A percentile compares a stretch with the other conserved stretches of the same genome.
Conservation (phyloP, 768 basidiomycete genomes). For the Pleurotus cornucopiae region DNA sequence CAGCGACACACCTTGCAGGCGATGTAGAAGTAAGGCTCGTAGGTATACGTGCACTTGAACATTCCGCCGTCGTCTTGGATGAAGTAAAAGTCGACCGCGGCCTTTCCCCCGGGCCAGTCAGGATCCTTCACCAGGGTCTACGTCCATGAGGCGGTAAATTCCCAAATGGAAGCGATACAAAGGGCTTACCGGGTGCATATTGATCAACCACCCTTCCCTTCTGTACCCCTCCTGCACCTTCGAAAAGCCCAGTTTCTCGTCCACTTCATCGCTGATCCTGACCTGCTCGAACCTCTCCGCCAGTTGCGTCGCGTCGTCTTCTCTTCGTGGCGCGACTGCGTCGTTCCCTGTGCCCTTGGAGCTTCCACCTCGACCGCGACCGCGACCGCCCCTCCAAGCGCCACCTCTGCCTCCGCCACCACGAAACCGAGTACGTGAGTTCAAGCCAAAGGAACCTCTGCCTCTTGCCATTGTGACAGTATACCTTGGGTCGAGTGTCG, state of each 20-base stretch:
- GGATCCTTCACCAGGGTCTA: conserved; percentile 87
- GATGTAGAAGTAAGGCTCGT: conserved; percentile 94
- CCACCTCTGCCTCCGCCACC: conserved; percentile 42
- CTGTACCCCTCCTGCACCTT: conserved; percentile 73
- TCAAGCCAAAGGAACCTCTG: conserved; percentile 24
- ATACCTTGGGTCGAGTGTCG: no score
- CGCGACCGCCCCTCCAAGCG: conserved; percentile 48
- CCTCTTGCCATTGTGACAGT: conserved; percentile 50
- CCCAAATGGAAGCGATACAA: background rate
- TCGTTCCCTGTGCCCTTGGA: no score
- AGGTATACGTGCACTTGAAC: conserved; percentile 91
- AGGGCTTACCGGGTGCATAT: conserved; percentile 89
- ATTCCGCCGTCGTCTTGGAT: conserved; percentile 94
- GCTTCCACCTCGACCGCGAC: conserved; percentile 33
- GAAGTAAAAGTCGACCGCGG: conserved; percentile 95
- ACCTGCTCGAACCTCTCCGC: conserved; percentile 86
- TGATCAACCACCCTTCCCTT: conserved; percentile 92
- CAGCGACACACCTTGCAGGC: conserved; percentile 71
- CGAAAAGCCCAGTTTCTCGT: conserved; percentile 88
- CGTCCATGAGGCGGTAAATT: background rate
- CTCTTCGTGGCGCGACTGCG: conserved; percentile 45
- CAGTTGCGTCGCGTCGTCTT: conserved; percentile 86
- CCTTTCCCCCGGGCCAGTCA: conserved; percentile 77
- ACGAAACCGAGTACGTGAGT: conserved; percentile 29
- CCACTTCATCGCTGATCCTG: conserved; percentile 75